These are phyloP conservation scores for Chytriomyces confervae DNA, from an alignment of 192 early-diverging fungal species.

Conservation along the genomic window DNA sequence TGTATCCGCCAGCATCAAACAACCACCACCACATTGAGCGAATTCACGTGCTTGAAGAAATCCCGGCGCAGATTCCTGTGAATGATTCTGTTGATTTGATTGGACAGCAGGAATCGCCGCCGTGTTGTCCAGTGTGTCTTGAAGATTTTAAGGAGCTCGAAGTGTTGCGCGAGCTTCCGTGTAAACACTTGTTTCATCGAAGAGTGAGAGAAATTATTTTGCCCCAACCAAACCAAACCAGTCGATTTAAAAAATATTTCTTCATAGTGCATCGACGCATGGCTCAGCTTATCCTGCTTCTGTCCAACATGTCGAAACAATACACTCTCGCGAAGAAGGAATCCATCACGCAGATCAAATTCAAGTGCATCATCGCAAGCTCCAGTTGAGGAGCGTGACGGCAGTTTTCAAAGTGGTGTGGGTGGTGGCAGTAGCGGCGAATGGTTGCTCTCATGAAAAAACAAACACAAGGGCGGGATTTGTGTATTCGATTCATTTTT, in stretches of 20 bases:
- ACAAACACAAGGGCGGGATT: too few species aligned
- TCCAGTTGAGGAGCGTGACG: too few species aligned
- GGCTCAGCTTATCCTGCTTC: neutral
- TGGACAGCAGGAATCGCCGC: neutral
- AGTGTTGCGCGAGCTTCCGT: neutral
- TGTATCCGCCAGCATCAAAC: neutral
- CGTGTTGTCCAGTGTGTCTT: neutral
- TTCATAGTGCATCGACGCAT: neutral
- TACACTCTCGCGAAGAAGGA: neutral
- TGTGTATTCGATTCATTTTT: too few species aligned
- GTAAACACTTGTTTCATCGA: neutral
- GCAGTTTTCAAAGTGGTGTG: too few species aligned
- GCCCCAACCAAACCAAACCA: neutral
- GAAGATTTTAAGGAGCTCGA: neutral
- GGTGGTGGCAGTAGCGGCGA: too few species aligned
- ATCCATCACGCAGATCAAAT: too few species aligned
- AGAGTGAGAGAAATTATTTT: neutral
- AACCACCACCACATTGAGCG: neutral
- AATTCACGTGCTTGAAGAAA: neutral
- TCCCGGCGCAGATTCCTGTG: neutral
- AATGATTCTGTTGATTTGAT: neutral
- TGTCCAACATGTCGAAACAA: slow-evolving; percentile 2
- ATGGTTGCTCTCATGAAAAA: too few species aligned
- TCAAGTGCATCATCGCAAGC: too few species aligned
- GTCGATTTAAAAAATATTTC: neutral